Base-by-base conservation (phyloP, 2,329 filamentous ascomycete genomes). In the Penicillium hordei region DNA sequence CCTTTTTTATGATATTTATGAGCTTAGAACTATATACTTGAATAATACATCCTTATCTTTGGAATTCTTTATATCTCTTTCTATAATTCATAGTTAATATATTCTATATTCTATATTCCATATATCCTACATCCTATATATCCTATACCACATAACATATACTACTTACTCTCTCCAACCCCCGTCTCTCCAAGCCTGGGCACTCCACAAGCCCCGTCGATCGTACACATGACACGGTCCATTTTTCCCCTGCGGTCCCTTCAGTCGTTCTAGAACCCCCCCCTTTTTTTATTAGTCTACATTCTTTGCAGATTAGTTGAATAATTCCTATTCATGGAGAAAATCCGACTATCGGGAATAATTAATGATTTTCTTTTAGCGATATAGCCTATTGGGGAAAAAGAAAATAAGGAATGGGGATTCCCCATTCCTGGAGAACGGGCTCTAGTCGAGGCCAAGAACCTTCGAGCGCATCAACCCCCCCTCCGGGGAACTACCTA, bases 161-260 rank as follows among this genome's bases (percentile, higher is more conserved):
- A 33, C 12, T 29, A 33, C 12, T 36, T 36, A 17, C 21, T 36
- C 17, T 48, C 21, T 49, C 25, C 10, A 55, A 45, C 23, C 39
- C 39, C 50, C 31, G 33, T 58, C 56, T 50, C 33, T 56, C 29
- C 48, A 55, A 48, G 51, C 50, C 40, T 38, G 40, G 44, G 44
- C 38, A 52, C 40, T 60, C 55, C 53, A 50, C 48, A 38, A 54
- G 55, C 55, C 57, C 60, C 62, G 62, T 62, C 56, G 66, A 67
- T 68, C 65, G 61, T 50, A 57, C 66, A 68, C 66, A 67, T 68
- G 66, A 68, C 62, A 57, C 58, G 52, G 59, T 59, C 58, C 61
- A 63, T 60, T 66, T 68, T 67, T 64, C 55, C 36, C 48, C 38
- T 57, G 44, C 59, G 48, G 44, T 60, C 54, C 43, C 53, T 52